These are phyloP conservation scores for Colletotrichum navitas DNA, from an alignment of 2,329 filamentous ascomycete genomes.

Conservation along the genomic window DNA sequence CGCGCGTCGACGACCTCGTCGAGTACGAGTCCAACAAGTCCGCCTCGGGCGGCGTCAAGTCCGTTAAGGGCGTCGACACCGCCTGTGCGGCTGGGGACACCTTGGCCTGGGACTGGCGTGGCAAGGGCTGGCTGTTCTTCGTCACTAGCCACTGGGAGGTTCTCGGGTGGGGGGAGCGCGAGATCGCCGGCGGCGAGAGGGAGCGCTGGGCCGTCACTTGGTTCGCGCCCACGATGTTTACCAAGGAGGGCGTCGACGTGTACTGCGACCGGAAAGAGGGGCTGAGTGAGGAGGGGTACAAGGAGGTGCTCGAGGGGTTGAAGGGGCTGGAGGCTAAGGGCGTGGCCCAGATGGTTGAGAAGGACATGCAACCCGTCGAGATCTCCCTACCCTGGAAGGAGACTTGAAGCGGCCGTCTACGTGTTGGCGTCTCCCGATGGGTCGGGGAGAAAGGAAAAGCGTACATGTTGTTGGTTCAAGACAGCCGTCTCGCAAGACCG, in stretches of 20 bases:
- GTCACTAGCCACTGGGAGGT: constrained; percentile 85
- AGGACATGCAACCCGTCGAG: constrained; percentile 64
- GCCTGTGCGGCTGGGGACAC: constrained; percentile 49
- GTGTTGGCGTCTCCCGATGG: neutral
- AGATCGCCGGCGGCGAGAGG: constrained; percentile 53
- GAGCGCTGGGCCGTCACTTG: constrained; percentile 85
- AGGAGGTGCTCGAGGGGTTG: constrained; percentile 67
- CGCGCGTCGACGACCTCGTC: constrained; percentile 78
- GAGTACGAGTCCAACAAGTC: constrained; percentile 71
- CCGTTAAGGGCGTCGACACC: constrained; percentile 75
- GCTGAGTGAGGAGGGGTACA: constrained; percentile 68
- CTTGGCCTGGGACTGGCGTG: constrained; percentile 79
- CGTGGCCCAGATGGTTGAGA: constrained; percentile 63
- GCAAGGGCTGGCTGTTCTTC: constrained; percentile 79
- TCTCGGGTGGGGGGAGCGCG: constrained; percentile 76
- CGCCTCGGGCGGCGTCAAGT: constrained; percentile 61
- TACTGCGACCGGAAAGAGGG: constrained; percentile 76
- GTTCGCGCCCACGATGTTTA: constrained; percentile 87
- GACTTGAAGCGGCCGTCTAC: constrained; percentile 19
- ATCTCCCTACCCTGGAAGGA: constrained; percentile 65
- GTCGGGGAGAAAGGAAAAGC: neutral
- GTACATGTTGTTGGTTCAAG: neutral
- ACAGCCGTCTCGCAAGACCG: neutral
- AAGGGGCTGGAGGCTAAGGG: constrained; percentile 65
- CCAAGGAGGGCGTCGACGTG: constrained; percentile 83